These are phyloP conservation scores for Hibiscus syriacus DNA, from an alignment of 345 rosid genomes.

Conservation along the genomic window DNA sequence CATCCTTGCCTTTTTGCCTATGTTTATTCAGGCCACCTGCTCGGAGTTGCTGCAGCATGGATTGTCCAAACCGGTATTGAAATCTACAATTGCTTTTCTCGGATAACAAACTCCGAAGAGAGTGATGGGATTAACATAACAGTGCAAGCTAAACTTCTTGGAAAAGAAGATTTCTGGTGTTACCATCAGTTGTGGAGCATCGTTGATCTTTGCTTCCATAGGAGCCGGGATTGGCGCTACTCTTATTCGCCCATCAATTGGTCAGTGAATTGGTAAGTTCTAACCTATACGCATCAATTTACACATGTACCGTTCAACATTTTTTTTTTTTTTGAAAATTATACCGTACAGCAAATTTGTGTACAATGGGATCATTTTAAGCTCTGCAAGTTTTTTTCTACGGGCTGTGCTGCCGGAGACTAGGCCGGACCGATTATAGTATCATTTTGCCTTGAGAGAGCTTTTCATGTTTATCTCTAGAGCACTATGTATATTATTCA, in stretches of 20 bases:
- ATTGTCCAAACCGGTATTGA: slow-evolving; percentile 82
- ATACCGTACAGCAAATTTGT: too few species aligned
- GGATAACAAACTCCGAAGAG: slow-evolving; percentile 35
- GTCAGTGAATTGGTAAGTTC: slow-evolving; percentile 92
- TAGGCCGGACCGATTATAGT: slow-evolving; percentile 71
- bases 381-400: slow-evolving; percentile 3
- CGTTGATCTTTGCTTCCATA: slow-evolving; percentile 76
- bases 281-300: background rate
- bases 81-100: slow-evolving; percentile 45
- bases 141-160: slow-evolving; percentile 52
- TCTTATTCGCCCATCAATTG: slow-evolving; percentile 65
- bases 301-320: too few species aligned
- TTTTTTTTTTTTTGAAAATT: too few species aligned
- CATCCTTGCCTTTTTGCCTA: slow-evolving; percentile 7
- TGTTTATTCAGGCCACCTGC: slow-evolving; percentile 55
- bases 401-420: slow-evolving; percentile 86
- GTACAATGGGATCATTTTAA: background rate
- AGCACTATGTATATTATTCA: background rate
- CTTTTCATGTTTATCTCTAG: slow-evolving; percentile 40
- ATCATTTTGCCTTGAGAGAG: slow-evolving; percentile 58
- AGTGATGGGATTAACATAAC: slow-evolving; percentile 21
- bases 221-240: slow-evolving; percentile 88
- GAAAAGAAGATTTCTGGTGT: slow-evolving; percentile 62
- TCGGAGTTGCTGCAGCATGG: slow-evolving; percentile 87
- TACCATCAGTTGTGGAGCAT: slow-evolving; percentile 66